These are phyloP conservation scores for Neurospora tetrasperma DNA, from an alignment of 495 filamentous ascomycete species.

Conservation along the genomic window DNA sequence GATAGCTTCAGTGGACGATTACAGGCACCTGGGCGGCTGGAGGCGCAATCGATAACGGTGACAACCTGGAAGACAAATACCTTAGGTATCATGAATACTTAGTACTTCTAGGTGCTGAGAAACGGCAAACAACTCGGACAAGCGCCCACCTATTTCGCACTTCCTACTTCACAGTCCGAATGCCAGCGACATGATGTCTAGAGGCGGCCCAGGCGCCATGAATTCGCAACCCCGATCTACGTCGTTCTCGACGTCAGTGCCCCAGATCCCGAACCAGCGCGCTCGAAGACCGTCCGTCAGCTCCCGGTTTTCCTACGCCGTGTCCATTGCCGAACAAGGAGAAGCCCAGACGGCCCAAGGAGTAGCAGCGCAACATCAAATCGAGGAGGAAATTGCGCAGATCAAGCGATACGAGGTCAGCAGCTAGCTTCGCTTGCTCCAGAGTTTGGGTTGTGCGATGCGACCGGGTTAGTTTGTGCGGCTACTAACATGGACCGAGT, in stretches of 20 bases:
- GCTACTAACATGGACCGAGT: not conserved
- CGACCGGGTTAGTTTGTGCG: not conserved
- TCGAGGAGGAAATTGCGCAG: conserved; percentile 91
- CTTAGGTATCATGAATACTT: not conserved
- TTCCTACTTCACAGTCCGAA: conserved; percentile 2
- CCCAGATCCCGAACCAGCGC: conserved; percentile 28
- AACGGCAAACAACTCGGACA: not conserved
- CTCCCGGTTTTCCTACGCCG: conserved; percentile 60
- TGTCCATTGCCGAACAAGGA: conserved; percentile 53
- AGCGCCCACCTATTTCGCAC: not conserved
- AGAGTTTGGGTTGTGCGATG: not conserved
- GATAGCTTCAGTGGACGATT: not conserved
- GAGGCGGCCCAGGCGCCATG: conserved; percentile 22
- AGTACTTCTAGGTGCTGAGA: not conserved
- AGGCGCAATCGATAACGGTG: not conserved
- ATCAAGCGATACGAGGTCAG: conserved; percentile 90
- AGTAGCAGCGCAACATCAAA: conserved; percentile 45
- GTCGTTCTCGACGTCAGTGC: conserved; percentile 34
- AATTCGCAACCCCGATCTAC: conserved; percentile 34
- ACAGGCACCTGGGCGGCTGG: not conserved
- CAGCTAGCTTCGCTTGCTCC: not conserved
- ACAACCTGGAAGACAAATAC: not conserved
- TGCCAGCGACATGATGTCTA: conserved; percentile 14
- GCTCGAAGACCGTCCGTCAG: conserved; percentile 51
- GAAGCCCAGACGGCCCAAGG: conserved; percentile 35